Evolutionary conservation across 495 filamentous ascomycete genomes (phyloP).

Genomic region (Tuber aestivum): DNA sequence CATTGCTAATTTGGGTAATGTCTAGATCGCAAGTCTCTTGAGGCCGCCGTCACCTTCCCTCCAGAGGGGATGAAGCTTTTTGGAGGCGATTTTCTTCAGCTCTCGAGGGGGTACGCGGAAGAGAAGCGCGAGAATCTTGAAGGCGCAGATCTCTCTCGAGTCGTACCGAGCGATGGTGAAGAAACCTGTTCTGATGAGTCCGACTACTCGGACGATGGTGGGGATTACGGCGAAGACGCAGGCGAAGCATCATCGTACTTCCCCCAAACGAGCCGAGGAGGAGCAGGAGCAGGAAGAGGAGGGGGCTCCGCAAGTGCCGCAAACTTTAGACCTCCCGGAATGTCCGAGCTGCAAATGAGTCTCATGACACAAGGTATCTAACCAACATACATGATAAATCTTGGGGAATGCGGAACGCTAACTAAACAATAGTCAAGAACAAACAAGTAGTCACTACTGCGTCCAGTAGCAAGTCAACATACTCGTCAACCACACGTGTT

Average conservation of each 20-base stretch:
- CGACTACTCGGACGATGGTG: slow-evolving; percentile 22
- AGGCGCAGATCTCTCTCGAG: slow-evolving; percentile 39
- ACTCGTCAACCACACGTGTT: slow-evolving; percentile 14
- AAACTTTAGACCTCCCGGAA: slow-evolving; percentile 21
- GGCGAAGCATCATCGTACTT: not conserved
- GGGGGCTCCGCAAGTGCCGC: slow-evolving; percentile 22
- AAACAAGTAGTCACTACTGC: not conserved
- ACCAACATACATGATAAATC: not conserved
- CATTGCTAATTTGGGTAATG: not conserved
- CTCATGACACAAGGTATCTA: slow-evolving; percentile 18
- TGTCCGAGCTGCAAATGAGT: slow-evolving; percentile 25
- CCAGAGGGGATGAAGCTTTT: slow-evolving; percentile 62
- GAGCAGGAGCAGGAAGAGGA: slow-evolving; percentile 5
- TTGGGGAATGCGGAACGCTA: not conserved
- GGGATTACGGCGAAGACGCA: not conserved
- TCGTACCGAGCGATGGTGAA: slow-evolving; percentile 22
- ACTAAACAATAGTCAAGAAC: slow-evolving; percentile 3
- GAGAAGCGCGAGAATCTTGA: slow-evolving; percentile 57
- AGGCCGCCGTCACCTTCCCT: slow-evolving; percentile 62
- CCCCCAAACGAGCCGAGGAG: not conserved
- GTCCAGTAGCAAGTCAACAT: slow-evolving; percentile 11
- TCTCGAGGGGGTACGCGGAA: slow-evolving; percentile 54
- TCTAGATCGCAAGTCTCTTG: slow-evolving; percentile 50
- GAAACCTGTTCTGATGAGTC: slow-evolving; percentile 28
- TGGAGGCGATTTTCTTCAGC: slow-evolving; percentile 59